Evolutionary conservation across 2,329 filamentous ascomycete genomes (phyloP).

Genomic region (Fusarium sp.): DNA sequence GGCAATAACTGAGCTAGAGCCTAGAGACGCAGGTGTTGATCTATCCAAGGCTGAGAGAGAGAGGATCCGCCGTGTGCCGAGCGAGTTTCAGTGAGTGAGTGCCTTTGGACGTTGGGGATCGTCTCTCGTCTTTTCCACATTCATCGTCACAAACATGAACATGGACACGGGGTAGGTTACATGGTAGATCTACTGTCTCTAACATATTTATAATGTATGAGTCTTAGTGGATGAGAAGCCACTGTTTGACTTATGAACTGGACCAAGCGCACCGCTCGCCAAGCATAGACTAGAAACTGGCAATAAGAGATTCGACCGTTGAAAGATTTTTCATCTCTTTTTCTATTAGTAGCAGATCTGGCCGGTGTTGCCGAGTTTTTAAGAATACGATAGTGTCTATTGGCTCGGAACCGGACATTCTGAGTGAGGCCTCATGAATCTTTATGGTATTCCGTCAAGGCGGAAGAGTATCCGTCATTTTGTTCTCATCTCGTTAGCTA

Average conservation of each 20-base stretch:
- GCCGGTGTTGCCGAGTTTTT: neutral
- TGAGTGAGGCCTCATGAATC: neutral
- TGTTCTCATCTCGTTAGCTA: constrained; percentile 8
- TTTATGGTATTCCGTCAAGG: neutral
- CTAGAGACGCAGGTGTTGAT: neutral
- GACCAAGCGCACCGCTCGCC: constrained; percentile 4
- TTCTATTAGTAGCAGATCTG: neutral
- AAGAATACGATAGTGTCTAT: neutral
- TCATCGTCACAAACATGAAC: neutral
- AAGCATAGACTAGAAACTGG: neutral
- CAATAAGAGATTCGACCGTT: constrained; percentile 4
- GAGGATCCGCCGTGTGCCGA: constrained; percentile 4
- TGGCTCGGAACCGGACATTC: neutral
- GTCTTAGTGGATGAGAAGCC: neutral
- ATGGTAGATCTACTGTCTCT: neutral
- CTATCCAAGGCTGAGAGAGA: constrained; percentile 5
- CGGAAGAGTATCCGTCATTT: constrained; percentile 9
- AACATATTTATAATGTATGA: neutral
- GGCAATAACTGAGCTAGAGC: neutral
- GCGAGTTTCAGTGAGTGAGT: neutral
- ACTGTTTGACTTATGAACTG: neutral
- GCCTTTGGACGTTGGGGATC: neutral
- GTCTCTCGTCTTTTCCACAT: neutral
- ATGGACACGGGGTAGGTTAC: constrained; percentile 17
- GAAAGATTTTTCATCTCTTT: neutral